A percentile compares a stretch with the other conserved stretches of the same genome.
Conservation (phyloP, 768 basidiomycete species). For the Kwoniella sp. region DNA sequence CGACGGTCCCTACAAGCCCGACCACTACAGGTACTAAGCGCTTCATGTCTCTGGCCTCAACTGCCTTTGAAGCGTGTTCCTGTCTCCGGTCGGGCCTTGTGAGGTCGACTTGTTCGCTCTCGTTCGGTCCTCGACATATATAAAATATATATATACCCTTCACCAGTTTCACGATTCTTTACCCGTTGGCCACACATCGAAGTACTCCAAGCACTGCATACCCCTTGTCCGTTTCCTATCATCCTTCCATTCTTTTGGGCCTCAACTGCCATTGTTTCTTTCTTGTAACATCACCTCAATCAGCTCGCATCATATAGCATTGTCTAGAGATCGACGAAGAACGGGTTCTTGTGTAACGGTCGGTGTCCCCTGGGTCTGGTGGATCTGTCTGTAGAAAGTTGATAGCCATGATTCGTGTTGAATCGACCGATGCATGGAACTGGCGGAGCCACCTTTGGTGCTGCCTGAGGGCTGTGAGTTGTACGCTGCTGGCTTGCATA, state of each 20-base stretch:
- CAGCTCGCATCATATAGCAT: background rate
- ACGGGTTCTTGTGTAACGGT: conserved; percentile 10
- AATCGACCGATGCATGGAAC: conserved; percentile 15
- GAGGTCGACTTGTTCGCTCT: background rate
- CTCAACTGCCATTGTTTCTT: conserved; percentile 24
- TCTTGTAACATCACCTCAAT: background rate
- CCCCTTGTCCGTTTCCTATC: conserved; percentile 1
- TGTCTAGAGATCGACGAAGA: conserved; percentile 7
- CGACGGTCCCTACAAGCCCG: conserved; percentile 72
- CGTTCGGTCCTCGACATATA: background rate
- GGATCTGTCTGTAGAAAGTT: background rate
- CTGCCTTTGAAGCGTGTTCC: conserved; percentile 32
- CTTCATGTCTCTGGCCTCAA: conserved; percentile 27
- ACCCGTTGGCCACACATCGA: conserved; percentile 12
- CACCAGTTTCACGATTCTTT: conserved; percentile 9
- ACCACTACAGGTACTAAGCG: conserved; percentile 56
- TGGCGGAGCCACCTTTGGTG: conserved; percentile 11
- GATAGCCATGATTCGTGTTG: background rate
- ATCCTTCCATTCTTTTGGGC: conserved; percentile 14
- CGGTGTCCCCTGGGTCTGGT: background rate
- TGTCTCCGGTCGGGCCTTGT: background rate
- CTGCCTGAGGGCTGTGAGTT: too few species aligned
- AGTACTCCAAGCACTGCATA: conserved; percentile 9
- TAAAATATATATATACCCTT: conserved; percentile 10
- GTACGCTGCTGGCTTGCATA: too few species aligned